Evolutionary conservation across 2,329 filamentous ascomycete species (phyloP).

Genomic region (Ceratocystis huliohia): DNA sequence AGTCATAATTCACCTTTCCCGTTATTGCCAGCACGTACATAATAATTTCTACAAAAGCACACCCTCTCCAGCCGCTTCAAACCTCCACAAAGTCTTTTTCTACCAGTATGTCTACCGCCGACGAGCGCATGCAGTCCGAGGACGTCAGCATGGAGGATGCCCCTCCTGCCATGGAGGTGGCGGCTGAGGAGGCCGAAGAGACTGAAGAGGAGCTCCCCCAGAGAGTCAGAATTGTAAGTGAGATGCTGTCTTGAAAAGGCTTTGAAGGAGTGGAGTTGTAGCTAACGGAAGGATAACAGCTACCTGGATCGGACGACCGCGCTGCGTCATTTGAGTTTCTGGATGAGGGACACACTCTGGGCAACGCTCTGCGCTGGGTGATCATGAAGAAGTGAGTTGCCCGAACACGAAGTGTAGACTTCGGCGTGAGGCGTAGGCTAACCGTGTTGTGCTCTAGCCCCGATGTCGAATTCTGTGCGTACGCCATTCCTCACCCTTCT

Average conservation of each 20-base stretch:
- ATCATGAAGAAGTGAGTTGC: conserved; percentile 90
- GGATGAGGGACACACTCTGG: conserved; percentile 87
- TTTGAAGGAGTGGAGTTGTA: neutral
- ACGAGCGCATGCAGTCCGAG: conserved; percentile 20
- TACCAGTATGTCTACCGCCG: conserved; percentile 15
- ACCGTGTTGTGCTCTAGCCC: conserved; percentile 44
- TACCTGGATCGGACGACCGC: conserved; percentile 72
- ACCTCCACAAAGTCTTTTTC: neutral
- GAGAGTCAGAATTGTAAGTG: conserved; percentile 49
- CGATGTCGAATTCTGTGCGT: conserved; percentile 94
- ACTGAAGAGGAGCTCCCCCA: conserved; percentile 37
- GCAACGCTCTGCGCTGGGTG: conserved; percentile 84
- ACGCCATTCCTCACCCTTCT: conserved; percentile 92
- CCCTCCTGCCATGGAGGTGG: conserved; percentile 28
- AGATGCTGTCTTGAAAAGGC: conserved; percentile 3
- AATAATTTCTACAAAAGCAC: neutral
- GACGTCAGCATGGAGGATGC: conserved; percentile 37
- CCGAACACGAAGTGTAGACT: neutral
- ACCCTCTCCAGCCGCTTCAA: neutral
- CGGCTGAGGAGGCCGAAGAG: conserved; percentile 28
- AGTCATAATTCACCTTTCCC: neutral
- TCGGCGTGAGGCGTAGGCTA: neutral
- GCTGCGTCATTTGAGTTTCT: conserved; percentile 92
- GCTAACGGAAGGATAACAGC: conserved; percentile 37
- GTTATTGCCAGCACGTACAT: neutral